These are phyloP conservation scores for Primulina tabacum DNA, from an alignment of 257 asterid species.

Conservation along the genomic window DNA sequence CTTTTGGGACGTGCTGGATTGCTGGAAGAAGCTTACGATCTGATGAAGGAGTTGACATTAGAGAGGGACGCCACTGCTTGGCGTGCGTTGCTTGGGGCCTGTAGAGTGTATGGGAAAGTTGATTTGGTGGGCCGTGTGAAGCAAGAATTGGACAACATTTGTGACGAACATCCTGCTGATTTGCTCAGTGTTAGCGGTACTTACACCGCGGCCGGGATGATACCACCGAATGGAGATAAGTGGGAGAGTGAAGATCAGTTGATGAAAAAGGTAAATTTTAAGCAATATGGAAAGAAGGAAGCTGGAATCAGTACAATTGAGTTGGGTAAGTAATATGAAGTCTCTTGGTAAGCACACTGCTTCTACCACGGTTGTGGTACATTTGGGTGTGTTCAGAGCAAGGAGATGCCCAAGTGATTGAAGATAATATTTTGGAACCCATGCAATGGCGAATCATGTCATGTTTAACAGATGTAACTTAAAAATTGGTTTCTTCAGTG, in stretches of 20 bases:
- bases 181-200: slow-evolving; percentile 34
- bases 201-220: slow-evolving; percentile 49
- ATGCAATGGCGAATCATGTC: too few species aligned
- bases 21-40: slow-evolving; percentile 45
- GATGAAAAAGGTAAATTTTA: slow-evolving; percentile 24
- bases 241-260: slow-evolving; percentile 24
- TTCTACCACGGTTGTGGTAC: too few species aligned
- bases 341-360: background rate
- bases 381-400: too few species aligned
- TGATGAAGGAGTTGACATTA: slow-evolving; percentile 44
- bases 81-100: slow-evolving; percentile 64
- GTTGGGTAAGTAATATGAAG: background rate
- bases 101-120: slow-evolving; percentile 54
- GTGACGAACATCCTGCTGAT: slow-evolving; percentile 52
- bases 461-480: too few species aligned
- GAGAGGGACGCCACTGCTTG: slow-evolving; percentile 58
- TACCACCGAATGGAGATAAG: slow-evolving; percentile 22
- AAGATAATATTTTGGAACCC: too few species aligned
- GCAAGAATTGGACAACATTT: slow-evolving; percentile 34
- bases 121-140: slow-evolving; percentile 49
- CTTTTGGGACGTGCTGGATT: slow-evolving; percentile 79
- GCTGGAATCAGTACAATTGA: slow-evolving; percentile 48
- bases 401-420: background rate
- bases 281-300: slow-evolving; percentile 35
- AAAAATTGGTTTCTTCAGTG: too few species aligned